phyloP scores from a whole-genome alignment of 2,329 filamentous ascomycete genomes.

The Podosphaera xanthii region DNA sequence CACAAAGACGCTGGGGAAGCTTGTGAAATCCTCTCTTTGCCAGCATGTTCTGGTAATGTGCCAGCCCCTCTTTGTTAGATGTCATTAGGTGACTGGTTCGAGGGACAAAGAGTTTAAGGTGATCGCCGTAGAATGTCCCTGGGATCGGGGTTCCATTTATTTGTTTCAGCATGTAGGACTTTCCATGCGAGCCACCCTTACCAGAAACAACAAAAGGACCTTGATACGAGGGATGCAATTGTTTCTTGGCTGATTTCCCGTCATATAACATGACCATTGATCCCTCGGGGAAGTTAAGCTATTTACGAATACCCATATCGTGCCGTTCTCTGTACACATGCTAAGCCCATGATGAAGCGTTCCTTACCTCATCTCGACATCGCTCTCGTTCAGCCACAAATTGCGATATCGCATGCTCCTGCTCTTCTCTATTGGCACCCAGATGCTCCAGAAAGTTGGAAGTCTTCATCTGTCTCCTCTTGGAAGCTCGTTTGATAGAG shows the following conservation, averaged over 20 bases:
- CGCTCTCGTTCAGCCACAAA: background rate
- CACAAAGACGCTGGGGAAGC: background rate
- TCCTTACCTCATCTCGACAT: background rate
- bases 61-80: background rate
- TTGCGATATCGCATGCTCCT: background rate
- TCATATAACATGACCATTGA: slow-evolving; percentile 1
- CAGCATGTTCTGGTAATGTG: background rate
- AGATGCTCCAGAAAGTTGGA: background rate
- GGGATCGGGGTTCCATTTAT: slow-evolving; percentile 1
- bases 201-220: slow-evolving; percentile 1
- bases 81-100: background rate
- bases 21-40: background rate
- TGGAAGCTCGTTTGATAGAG: background rate
- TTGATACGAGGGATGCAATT: background rate
- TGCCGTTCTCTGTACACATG: background rate
- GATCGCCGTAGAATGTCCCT: background rate
- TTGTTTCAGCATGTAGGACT: background rate
- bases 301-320: background rate
- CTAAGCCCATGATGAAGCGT: background rate
- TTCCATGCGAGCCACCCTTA: background rate
- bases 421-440: background rate
- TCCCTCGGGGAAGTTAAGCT: background rate
- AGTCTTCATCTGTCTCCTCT: background rate
- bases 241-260: slow-evolving; percentile 1
- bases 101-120: background rate